A percentile compares a stretch with the other conserved stretches of the same genome.
These are phyloP conservation scores for Pseudocercospora eumusae DNA, from an alignment of 2,329 filamentous ascomycete species.

Conservation along the genomic window DNA sequence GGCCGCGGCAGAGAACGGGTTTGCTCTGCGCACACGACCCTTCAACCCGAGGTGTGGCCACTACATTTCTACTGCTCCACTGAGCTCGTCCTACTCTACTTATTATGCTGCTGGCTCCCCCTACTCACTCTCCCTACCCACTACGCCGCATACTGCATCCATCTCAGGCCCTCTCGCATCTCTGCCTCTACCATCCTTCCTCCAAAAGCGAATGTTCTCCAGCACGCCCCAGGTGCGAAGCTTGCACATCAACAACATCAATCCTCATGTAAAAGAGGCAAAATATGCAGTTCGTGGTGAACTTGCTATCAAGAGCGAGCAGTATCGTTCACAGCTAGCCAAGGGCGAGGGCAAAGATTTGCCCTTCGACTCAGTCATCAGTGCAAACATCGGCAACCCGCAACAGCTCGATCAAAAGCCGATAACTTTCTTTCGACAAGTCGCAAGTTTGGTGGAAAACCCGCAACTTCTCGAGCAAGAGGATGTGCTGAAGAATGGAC, in stretches of 20 bases:
- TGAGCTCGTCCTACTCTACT: not conserved
- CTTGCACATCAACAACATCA: constrained; percentile 83
- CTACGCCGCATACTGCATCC: constrained; percentile 1
- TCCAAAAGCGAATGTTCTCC: constrained; percentile 30
- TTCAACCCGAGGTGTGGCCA: constrained; percentile 8
- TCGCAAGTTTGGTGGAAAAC: constrained; percentile 89
- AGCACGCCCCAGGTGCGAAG: constrained; percentile 22
- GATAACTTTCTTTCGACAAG: constrained; percentile 98
- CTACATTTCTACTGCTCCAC: not conserved
- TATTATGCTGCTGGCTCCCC: not conserved
- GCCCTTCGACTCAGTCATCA: constrained; percentile 88
- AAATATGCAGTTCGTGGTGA: constrained; percentile 97
- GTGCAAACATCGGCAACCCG: constrained; percentile 97
- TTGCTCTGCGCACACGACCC: not conserved
- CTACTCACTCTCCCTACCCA: not conserved
- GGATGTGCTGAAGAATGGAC: constrained; percentile 69
- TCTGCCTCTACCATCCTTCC: constrained; percentile 30
- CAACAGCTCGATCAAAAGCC: constrained; percentile 99
- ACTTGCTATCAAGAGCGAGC: constrained; percentile 88
- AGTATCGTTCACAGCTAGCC: constrained; percentile 74
- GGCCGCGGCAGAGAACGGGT: constrained; percentile 9
- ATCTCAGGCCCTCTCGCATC: constrained; percentile 24
- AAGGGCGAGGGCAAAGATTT: constrained; percentile 62
- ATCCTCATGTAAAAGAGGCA: constrained; percentile 80
- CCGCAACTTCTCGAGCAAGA: constrained; percentile 79